phyloP scores from a whole-genome alignment of 2,329 filamentous ascomycete genomes.

The Fusarium sp. region DNA sequence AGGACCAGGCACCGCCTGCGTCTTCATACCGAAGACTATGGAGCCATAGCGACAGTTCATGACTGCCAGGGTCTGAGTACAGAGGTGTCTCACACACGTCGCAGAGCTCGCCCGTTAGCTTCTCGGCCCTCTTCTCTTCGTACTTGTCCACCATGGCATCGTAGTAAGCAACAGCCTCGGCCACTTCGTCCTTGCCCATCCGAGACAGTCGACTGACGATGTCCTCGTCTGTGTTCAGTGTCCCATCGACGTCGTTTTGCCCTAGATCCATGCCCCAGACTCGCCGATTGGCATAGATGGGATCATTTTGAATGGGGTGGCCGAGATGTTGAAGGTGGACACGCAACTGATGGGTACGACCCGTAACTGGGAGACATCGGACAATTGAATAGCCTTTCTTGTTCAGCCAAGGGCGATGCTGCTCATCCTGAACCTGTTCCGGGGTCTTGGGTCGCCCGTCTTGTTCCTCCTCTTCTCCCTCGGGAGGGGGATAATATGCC shows the following conservation, averaged over 20 bases:
- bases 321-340: conserved; percentile 96
- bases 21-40: conserved; percentile 93
- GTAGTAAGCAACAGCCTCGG: conserved; percentile 91
- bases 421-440: conserved; percentile 36
- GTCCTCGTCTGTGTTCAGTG: conserved; percentile 82
- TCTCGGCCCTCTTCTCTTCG: conserved; percentile 90
- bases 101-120: conserved; percentile 87
- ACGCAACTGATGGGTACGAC: conserved; percentile 92
- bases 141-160: conserved; percentile 94
- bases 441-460: conserved; percentile 43
- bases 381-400: conserved; percentile 92
- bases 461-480: conserved; percentile 35
- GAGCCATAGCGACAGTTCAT: conserved; percentile 93
- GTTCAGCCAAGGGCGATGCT: conserved; percentile 57
- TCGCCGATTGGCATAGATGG: conserved; percentile 93
- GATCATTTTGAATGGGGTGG: conserved; percentile 95
- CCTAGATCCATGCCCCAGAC: conserved; percentile 90
- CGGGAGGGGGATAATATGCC: conserved; percentile 82
- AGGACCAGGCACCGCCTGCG: conserved; percentile 84
- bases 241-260: conserved; percentile 70
- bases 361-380: conserved; percentile 91
- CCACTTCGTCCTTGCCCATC: conserved; percentile 95
- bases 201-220: conserved; percentile 85
- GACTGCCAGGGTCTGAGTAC: conserved; percentile 89
- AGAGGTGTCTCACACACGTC: conserved; percentile 85